These are phyloP conservation scores for Chlorella sp. DNA, from an alignment of 139 green algal species.

Conservation along the genomic window DNA sequence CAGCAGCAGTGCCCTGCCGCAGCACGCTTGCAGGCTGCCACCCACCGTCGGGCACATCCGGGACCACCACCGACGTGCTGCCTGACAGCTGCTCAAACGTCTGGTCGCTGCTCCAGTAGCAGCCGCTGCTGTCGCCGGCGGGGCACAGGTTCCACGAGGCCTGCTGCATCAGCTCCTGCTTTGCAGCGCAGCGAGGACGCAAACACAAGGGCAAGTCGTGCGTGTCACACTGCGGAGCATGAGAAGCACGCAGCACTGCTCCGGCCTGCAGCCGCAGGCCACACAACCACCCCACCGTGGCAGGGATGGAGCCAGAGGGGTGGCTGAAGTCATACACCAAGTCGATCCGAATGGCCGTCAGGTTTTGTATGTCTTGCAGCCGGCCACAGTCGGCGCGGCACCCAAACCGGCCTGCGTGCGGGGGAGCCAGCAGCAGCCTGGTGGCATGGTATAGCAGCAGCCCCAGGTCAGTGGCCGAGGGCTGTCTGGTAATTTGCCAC, in stretches of 20 bases:
- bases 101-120: conserved; percentile 75
- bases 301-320: conserved; percentile 65
- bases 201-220: too few relatives aligned
- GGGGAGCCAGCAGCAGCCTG: too few relatives aligned
- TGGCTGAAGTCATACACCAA: conserved; percentile 82
- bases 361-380: conserved; percentile 74
- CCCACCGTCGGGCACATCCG: conserved; percentile 72
- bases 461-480: too few relatives aligned
- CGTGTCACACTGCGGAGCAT: too few relatives aligned
- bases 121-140: conserved; percentile 55
- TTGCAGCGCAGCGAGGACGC: too few relatives aligned
- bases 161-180: conserved; percentile 72
- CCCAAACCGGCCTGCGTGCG: conserved; percentile 65
- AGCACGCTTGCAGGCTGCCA: neutral
- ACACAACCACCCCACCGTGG: conserved; percentile 30
- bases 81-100: conserved; percentile 62
- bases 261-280: too few relatives aligned
- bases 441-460: too few relatives aligned
- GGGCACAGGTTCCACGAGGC: conserved; percentile 82
- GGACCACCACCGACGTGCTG: conserved; percentile 44
- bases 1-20: too few relatives aligned
- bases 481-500: too few relatives aligned
- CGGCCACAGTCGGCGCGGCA: conserved; percentile 86
- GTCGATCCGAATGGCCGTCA: conserved; percentile 72
- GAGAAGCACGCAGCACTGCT: too few relatives aligned